Percentiles rank a stretch among this genome's conserved stretches.
phyloP scores from a whole-genome alignment of 345 rosid species.

The Aegle marmelos region DNA sequence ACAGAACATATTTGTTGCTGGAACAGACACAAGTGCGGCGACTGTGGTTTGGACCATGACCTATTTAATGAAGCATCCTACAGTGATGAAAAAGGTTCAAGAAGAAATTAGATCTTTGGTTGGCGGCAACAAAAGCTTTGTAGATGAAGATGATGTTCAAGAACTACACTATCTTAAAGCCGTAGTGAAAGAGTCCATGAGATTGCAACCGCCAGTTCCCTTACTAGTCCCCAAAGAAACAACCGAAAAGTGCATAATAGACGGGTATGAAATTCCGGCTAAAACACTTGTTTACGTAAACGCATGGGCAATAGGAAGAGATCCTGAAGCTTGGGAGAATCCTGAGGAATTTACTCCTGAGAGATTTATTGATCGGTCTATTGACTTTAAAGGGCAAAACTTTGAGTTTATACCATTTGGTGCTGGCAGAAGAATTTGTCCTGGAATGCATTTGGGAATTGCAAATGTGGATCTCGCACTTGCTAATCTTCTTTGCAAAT shows the following conservation, averaged over 20 bases:
- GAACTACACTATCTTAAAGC: slow-evolving; percentile 37
- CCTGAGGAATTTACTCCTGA: slow-evolving; percentile 2
- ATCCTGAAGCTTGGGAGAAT: slow-evolving; percentile 6
- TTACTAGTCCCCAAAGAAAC: slow-evolving; percentile 16
- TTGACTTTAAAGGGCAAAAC: slow-evolving; percentile 26
- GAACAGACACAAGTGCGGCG: slow-evolving; percentile 28
- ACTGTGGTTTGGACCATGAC: slow-evolving; percentile 38
- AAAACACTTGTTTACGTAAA: background rate
- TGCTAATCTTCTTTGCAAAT: slow-evolving; percentile 19
- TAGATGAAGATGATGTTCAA: slow-evolving; percentile 31
- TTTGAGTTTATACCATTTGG: slow-evolving; percentile 31
- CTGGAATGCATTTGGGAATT: slow-evolving; percentile 15
- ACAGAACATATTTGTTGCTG: slow-evolving; percentile 34
- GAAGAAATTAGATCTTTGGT: slow-evolving; percentile 21
- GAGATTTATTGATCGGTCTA: background rate
- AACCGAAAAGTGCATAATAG: background rate
- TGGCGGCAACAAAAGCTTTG: slow-evolving; percentile 22
- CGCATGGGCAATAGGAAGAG: slow-evolving; percentile 41
- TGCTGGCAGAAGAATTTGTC: slow-evolving; percentile 31
- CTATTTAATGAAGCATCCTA: slow-evolving; percentile 27
- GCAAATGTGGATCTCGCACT: slow-evolving; percentile 21
- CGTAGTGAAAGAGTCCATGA: slow-evolving; percentile 41
- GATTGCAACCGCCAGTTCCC: slow-evolving; percentile 15
- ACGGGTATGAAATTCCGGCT: background rate
- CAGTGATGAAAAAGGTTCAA: slow-evolving; percentile 35